These are phyloP conservation scores for Amaranthus cruentus DNA, from an alignment of 148 eudicot genomes.

Conservation along the genomic window DNA sequence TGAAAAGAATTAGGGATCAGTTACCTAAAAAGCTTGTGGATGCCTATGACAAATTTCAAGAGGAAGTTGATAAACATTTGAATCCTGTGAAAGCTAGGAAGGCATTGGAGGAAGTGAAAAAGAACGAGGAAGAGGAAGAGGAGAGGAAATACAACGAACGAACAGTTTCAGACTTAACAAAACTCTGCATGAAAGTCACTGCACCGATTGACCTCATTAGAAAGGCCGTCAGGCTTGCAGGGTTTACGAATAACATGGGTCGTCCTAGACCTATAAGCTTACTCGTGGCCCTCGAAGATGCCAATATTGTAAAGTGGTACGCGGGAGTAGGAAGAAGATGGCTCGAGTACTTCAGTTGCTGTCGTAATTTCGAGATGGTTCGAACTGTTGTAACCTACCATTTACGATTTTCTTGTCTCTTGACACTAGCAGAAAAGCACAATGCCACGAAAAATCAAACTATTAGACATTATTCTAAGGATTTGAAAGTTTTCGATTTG, in stretches of 20 bases:
- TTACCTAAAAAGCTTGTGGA: slow-evolving; percentile 71
- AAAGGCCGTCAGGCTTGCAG: slow-evolving; percentile 64
- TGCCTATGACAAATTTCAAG: slow-evolving; percentile 78
- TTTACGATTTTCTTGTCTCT: slow-evolving; percentile 76
- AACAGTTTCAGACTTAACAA: slow-evolving; percentile 76
- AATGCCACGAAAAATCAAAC: slow-evolving; percentile 76
- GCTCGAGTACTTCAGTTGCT: slow-evolving; percentile 82
- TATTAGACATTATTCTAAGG: slow-evolving; percentile 75
- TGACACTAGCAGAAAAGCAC: slow-evolving; percentile 87
- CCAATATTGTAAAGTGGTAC: slow-evolving; percentile 80
- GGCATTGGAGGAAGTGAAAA: slow-evolving; percentile 52
- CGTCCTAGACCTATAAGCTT: slow-evolving; percentile 77
- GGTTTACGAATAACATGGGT: slow-evolving; percentile 88
- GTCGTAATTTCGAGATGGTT: slow-evolving; percentile 68
- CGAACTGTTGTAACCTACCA: slow-evolving; percentile 73
- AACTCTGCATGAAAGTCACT: slow-evolving; percentile 61
- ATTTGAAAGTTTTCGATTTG: slow-evolving; percentile 47
- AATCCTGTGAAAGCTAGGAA: slow-evolving; percentile 55
- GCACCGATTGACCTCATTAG: slow-evolving; percentile 66
- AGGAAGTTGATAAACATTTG: slow-evolving; percentile 66
- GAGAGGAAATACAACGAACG: slow-evolving; percentile 60
- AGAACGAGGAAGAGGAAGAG: slow-evolving; percentile 63
- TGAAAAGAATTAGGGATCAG: slow-evolving; percentile 71
- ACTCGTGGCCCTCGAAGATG: slow-evolving; percentile 71
- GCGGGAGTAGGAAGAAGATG: slow-evolving; percentile 86